phyloP scores from a whole-genome alignment of 1,284 basidiomycete genomes.

The Rhodotorula sp. region DNA sequence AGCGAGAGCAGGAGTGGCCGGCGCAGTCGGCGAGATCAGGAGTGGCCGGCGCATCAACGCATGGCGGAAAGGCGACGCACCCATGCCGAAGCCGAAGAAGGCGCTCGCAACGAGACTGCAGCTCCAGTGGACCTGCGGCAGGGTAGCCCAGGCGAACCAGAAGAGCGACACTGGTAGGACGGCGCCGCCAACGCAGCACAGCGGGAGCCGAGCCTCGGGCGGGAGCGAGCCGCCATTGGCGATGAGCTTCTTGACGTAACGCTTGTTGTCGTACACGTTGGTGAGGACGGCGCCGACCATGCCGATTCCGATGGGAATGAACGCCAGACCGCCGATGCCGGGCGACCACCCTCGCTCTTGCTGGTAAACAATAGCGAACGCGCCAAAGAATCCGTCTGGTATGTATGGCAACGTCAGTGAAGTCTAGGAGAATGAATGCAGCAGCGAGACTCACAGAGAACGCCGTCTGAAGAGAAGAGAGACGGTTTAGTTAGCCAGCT shows the following conservation, averaged over 20 bases:
- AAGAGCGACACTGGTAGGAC: conserved; percentile 64
- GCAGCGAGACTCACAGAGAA: conserved; percentile 43
- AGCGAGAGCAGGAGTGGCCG: too few species aligned
- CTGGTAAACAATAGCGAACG: conserved; percentile 60
- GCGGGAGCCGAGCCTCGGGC: conserved; percentile 60
- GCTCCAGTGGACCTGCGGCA: conserved; percentile 12
- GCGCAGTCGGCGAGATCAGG: too few species aligned
- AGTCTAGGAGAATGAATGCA: too few species aligned
- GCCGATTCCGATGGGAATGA: conserved; percentile 26
- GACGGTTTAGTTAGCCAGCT: conserved; percentile 32
- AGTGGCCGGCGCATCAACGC: too few species aligned
- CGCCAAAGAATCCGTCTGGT: conserved; percentile 34
- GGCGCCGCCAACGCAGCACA: conserved; percentile 61
- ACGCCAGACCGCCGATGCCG: conserved; percentile 60
- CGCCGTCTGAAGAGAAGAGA: conserved; percentile 50
- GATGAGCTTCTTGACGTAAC: conserved; percentile 61
- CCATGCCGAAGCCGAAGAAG: conserved; percentile 55
- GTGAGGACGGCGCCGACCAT: conserved; percentile 53
- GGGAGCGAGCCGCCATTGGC: conserved; percentile 54
- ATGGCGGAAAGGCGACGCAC: not conserved
- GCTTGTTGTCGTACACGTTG: conserved; percentile 60
- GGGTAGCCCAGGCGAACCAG: conserved; percentile 52
- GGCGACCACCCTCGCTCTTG: conserved; percentile 62
- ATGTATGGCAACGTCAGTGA: not conserved
- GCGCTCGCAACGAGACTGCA: not conserved